phyloP scores from a whole-genome alignment of 1,139 yeast species.

The Magnusiomyces starmeri region DNA sequence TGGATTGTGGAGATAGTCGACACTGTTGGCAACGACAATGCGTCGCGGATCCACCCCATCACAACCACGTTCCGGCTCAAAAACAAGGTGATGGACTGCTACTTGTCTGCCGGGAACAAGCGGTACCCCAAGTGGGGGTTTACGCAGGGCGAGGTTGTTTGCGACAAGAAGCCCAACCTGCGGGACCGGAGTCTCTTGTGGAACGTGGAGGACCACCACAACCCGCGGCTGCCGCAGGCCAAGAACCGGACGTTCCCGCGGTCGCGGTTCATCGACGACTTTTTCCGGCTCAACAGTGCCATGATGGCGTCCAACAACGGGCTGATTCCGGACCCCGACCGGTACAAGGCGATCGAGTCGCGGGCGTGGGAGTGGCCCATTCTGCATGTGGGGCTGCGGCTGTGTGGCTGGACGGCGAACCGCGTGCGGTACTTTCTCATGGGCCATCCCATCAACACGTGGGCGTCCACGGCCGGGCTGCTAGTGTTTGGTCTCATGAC shows the following conservation, averaged over 20 bases:
- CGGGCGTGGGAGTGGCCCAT: constrained; percentile 99
- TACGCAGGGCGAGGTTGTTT: constrained; percentile 93
- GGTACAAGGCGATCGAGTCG: constrained; percentile 86
- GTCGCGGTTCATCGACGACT: constrained; percentile 80
- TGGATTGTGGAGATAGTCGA: constrained; percentile 89
- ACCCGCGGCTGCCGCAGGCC: constrained; percentile 66
- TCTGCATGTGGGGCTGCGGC: constrained; percentile 81
- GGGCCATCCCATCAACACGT: constrained; percentile 91
- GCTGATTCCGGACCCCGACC: constrained; percentile 84
- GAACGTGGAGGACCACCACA: constrained; percentile 85
- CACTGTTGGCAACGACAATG: constrained; percentile 60
- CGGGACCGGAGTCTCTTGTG: constrained; percentile 97
- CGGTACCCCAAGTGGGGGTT: constrained; percentile 95
- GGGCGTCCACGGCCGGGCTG: constrained; percentile 75
- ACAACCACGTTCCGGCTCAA: constrained; percentile 78
- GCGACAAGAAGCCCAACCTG: constrained; percentile 64
- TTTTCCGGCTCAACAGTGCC: constrained; percentile 86
- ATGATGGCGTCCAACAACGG: constrained; percentile 99
- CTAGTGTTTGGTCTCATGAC: constrained; percentile 53
- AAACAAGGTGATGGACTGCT: constrained; percentile 65
- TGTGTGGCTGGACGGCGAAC: constrained; percentile 90
- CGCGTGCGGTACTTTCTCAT: constrained; percentile 77
- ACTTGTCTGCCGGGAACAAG: constrained; percentile 75
- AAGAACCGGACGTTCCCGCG: constrained; percentile 68
- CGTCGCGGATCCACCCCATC: constrained; percentile 65